Base-by-base conservation (phyloP, 2,329 filamentous ascomycete genomes). In the Hypoxylon sp. region DNA sequence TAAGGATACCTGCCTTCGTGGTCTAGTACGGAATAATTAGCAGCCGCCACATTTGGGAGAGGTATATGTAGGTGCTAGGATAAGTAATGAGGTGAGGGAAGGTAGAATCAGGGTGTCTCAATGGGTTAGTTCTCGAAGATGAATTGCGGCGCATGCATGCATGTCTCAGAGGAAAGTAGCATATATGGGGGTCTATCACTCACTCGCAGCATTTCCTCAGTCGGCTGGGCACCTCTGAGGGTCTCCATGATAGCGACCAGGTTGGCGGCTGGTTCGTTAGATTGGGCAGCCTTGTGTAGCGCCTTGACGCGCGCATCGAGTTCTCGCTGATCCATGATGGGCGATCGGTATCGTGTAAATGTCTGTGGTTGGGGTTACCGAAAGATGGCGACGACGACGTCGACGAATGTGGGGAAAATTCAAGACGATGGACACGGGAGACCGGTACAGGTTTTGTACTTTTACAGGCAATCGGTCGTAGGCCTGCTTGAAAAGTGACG, bases 1-100 rank as follows among this genome's bases (percentile, higher is more conserved):
- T 92, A 55, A 92, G 89, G 72, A 97, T 91, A 74, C 96, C 96
- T 56, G 97, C 95, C 74, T 92, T 92, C n/a, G 95, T 98, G 46
- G 92, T 86, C 89, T 91, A 67, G 52, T 59, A 53, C 7, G 39
- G 51, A 42, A 51, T 56, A 51, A 44, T 72, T 65, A 67, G 65
- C 19, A 31, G 29, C 39, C 52, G 51, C 15, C 15, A 29, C 35
- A 19, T 52, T n/a, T n/a, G n/a, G 35, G 44, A 50, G 39, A 31
- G 46, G 17, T 51, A 15, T 48, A 37, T 3, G 29, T 35, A 58
- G 13, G 42, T 48, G 31, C 10, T 21, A 32, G 44, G 13, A 48
- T 47, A 21, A 8, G 31, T 17, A 46, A n/a, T 32, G 44, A 24
- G 31, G 55, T 19, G 32, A 57, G 19, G 37, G 17, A 39, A 35